Conservation (phyloP, 257 asterid species). For the Solanum pennellii region DNA sequence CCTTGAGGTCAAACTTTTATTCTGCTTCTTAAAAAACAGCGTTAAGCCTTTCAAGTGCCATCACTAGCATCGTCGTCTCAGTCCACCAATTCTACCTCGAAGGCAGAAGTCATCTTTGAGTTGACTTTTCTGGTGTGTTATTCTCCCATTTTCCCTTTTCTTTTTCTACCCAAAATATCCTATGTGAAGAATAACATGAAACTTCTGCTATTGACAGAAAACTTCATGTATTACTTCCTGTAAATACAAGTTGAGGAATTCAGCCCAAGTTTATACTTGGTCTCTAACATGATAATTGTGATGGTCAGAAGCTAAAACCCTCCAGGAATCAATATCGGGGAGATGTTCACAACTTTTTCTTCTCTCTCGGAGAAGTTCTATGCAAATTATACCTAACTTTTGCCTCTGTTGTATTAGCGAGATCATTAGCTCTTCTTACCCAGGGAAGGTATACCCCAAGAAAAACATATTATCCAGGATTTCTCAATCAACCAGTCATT, state of each 20-base stretch:
- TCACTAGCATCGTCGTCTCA: not conserved
- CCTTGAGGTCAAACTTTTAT: not conserved
- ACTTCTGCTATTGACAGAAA: not conserved
- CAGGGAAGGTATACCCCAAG: not conserved
- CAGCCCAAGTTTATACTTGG: not conserved
- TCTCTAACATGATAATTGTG: not conserved
- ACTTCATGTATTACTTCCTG: not conserved
- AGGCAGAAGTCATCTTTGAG: not conserved
- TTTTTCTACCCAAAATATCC: not conserved
- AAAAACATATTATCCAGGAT: not conserved
- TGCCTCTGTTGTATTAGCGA: not conserved
- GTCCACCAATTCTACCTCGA: not conserved
- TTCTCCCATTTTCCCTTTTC: not conserved
- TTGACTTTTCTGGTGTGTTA: not conserved
- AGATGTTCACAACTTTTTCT: not conserved
- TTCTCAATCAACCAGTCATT: not conserved
- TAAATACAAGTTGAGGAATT: not conserved
- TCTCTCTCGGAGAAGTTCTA: not conserved
- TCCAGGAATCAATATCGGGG: not conserved
- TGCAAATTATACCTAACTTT: not conserved
- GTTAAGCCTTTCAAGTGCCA: not conserved
- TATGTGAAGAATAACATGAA: not conserved
- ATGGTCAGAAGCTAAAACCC: not conserved
- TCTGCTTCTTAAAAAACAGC: not conserved
- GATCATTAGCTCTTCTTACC: not conserved